These are phyloP conservation scores for Lasiodiplodia gonubiensis DNA, from an alignment of 2,329 filamentous ascomycete genomes.

Conservation along the genomic window DNA sequence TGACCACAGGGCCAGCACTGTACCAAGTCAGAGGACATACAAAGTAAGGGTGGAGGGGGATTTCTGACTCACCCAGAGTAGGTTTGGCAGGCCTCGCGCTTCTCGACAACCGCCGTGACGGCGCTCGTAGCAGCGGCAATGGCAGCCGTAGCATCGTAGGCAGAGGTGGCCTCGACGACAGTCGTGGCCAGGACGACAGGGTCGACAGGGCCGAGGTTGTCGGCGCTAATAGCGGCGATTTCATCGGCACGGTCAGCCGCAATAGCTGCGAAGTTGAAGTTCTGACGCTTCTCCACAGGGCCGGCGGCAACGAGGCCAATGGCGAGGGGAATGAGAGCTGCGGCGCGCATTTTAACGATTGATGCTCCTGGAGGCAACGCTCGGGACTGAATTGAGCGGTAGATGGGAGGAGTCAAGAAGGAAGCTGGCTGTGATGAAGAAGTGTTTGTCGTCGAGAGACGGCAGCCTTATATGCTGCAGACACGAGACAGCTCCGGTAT, in stretches of 20 bases:
- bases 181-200: slow-evolving; percentile 18
- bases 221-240: slow-evolving; percentile 13
- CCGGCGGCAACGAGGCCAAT: slow-evolving; percentile 23
- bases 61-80: slow-evolving; percentile 15
- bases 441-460: background rate
- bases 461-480: slow-evolving; percentile 13
- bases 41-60: too few species aligned
- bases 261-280: slow-evolving; percentile 9
- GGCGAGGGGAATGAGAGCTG: slow-evolving; percentile 12
- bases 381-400: background rate
- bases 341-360: slow-evolving; percentile 6
- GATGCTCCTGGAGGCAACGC: background rate
- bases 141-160: slow-evolving; percentile 21
- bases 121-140: slow-evolving; percentile 15
- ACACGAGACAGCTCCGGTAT: background rate
- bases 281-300: slow-evolving; percentile 25
- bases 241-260: slow-evolving; percentile 7
- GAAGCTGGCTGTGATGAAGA: slow-evolving; percentile 9
- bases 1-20: slow-evolving; percentile 21
- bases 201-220: slow-evolving; percentile 18
- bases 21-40: background rate
- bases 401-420: background rate
- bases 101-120: slow-evolving; percentile 14
- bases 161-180: background rate
- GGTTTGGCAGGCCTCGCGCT: slow-evolving; percentile 12